phyloP scores from a whole-genome alignment of 1,284 basidiomycete genomes.

The Tausonia pullulans region DNA sequence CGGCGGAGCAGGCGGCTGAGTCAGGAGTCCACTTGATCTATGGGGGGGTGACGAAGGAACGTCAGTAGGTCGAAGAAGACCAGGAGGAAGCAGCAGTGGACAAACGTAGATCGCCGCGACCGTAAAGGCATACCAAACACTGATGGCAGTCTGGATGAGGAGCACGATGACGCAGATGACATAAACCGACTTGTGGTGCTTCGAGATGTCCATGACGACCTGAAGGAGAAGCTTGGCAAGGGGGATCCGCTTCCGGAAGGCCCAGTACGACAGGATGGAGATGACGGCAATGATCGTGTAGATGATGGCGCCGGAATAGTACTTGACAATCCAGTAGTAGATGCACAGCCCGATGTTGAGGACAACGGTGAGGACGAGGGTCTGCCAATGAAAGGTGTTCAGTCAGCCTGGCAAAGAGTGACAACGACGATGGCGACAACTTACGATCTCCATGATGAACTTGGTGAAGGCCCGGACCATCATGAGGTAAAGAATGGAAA shows the following conservation, averaged over 20 bases:
- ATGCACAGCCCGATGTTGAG: constrained; percentile 50
- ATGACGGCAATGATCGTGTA: constrained; percentile 58
- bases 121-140: constrained; percentile 51
- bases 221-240: constrained; percentile 65
- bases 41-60: too few species aligned
- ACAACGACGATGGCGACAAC: too few species aligned
- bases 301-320: constrained; percentile 46
- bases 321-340: constrained; percentile 62
- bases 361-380: constrained; percentile 54
- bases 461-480: constrained; percentile 64
- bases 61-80: too few species aligned
- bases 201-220: constrained; percentile 69
- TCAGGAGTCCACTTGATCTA: constrained; percentile 37
- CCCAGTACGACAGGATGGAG: constrained; percentile 56
- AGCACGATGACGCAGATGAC: constrained; percentile 61
- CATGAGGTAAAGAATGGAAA: constrained; percentile 37
- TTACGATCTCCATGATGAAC: constrained; percentile 61
- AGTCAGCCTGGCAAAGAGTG: too few species aligned
- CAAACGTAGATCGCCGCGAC: constrained; percentile 44
- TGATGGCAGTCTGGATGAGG: constrained; percentile 48
- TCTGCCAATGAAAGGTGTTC: constrained; percentile 22
- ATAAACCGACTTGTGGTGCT: constrained; percentile 70
- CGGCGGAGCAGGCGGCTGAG: constrained; percentile 45
- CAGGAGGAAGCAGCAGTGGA: too few species aligned
- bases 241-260: constrained; percentile 47